A percentile compares a stretch with the other conserved stretches of the same genome.
These are phyloP conservation scores for Aspergillus sp. DNA, from an alignment of 2,329 filamentous ascomycete species.

Conservation along the genomic window DNA sequence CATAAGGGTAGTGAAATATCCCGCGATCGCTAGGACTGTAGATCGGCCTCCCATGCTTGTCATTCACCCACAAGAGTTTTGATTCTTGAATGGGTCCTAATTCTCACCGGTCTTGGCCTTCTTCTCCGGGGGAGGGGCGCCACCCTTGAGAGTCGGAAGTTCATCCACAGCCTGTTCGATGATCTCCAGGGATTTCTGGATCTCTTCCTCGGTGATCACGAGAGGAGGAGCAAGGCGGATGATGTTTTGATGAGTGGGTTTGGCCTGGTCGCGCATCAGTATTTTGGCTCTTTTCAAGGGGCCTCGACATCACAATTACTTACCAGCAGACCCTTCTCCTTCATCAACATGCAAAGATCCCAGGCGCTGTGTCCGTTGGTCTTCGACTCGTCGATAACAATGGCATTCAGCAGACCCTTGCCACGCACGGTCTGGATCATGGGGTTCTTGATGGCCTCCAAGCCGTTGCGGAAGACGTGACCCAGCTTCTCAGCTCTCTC, in stretches of 20 bases:
- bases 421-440: slow-evolving; percentile 82
- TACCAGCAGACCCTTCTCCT: slow-evolving; percentile 91
- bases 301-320: slow-evolving; percentile 33
- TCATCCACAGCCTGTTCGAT: slow-evolving; percentile 81
- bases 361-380: slow-evolving; percentile 85
- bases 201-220: slow-evolving; percentile 86
- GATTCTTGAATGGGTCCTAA: slow-evolving; percentile 28
- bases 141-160: slow-evolving; percentile 66
- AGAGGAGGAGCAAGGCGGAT: slow-evolving; percentile 96
- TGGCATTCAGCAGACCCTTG: slow-evolving; percentile 92
- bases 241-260: slow-evolving; percentile 98
- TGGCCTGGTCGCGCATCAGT: slow-evolving; percentile 63
- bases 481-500: slow-evolving; percentile 79
- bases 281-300: neutral
- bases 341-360: slow-evolving; percentile 94
- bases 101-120: slow-evolving; percentile 62
- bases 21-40: neutral
- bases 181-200: slow-evolving; percentile 72
- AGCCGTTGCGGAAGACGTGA: slow-evolving; percentile 75
- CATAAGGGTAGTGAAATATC: neutral
- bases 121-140: slow-evolving; percentile 58
- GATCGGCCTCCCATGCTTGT: neutral
- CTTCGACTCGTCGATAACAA: slow-evolving; percentile 89
- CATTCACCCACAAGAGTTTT: neutral
- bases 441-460: slow-evolving; percentile 72